Base-by-base conservation (phyloP, 208 protist genomes). In the Leishmania aethiopica region DNA sequence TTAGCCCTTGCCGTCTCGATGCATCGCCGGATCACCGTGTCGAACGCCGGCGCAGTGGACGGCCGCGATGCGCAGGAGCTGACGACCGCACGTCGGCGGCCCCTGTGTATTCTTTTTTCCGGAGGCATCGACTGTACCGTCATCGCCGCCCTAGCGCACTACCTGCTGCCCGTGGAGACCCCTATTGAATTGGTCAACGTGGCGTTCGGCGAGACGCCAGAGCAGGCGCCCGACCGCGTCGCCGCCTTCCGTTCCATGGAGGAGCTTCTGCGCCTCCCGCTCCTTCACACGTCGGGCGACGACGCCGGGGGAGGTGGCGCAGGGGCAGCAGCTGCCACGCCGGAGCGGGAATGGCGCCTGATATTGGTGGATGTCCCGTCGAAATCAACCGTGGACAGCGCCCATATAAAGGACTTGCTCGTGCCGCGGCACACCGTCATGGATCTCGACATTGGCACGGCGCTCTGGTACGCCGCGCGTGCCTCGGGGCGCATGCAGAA, bases 181-280 rank as follows among this genome's bases (percentile, higher is more conserved):
- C 93, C 95, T 10, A 98, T 99, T 81, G 98, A 99, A 73, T 90
- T 99, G 45, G 88, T 99, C 42, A 99, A 99, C 78, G 97, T 99
- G 42, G 94, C 96, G 17, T 99, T 99, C 88, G 97, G 96, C 8
- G 87, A 89, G 40, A 78, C 79, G 47, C 92, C 93, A 32, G 89
- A 91, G 81, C 87, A 94, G 66, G 91, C 96, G 0, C 95, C 96
- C 13, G 97, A 98, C 80, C 86, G 96, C 57, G 77, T 98, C 32
- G 90, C 95, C 22, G 91, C 94, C 17, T 88, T 97, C 73, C 86
- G 83, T 49, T 91, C 93, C 10, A 82, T 96, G 84, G 79, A 90
- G 69, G 96, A 99, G 88, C 85, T 98, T 62, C 92, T 96, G 55
- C 81, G 79, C 32, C 83, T 98, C 55, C 93, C 89, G 25, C 87